phyloP scores from a whole-genome alignment of 305 asterid genomes.

The Solanum hybrid region DNA sequence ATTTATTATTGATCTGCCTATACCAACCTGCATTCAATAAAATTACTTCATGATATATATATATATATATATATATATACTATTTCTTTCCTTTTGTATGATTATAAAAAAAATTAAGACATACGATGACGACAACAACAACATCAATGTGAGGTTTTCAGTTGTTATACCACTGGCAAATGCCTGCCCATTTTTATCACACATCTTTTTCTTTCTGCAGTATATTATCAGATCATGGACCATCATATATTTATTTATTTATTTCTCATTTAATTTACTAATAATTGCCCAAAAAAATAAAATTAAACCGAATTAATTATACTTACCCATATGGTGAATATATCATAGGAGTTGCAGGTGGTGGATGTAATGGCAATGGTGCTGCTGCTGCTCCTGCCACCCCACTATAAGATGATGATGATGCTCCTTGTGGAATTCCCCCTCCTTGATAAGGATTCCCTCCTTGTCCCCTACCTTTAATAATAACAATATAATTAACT shows the following conservation, averaged over 20 bases:
- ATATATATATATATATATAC: not conserved
- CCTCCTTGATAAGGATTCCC: conserved; percentile 52
- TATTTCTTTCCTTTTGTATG: not conserved
- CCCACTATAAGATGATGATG: conserved; percentile 28
- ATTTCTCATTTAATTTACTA: not conserved
- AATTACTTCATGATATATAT: not conserved
- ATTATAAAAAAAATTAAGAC: not conserved
- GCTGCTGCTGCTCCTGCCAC: conserved; percentile 24
- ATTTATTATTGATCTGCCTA: conserved; percentile 48
- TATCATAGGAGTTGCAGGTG: conserved; percentile 48
- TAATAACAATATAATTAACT: not conserved
- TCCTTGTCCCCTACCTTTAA: conserved; percentile 53
- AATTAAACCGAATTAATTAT: not conserved
- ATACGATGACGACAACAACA: conserved; percentile 21
- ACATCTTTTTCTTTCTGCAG: conserved; percentile 28
- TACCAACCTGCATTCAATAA: conserved; percentile 42
- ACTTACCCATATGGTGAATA: conserved; percentile 91
- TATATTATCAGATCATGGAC: conserved; percentile 34
- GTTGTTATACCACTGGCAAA: conserved; percentile 33
- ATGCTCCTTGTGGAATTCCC: conserved; percentile 32
- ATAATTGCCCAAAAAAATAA: not conserved
- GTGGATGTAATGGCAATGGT: conserved; percentile 36
- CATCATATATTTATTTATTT: conserved; percentile 8
- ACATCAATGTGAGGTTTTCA: conserved; percentile 11
- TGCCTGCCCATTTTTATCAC: conserved; percentile 30